Conservation (phyloP, 176 grass and related monocot species). For the Oryza coarctata region DNA sequence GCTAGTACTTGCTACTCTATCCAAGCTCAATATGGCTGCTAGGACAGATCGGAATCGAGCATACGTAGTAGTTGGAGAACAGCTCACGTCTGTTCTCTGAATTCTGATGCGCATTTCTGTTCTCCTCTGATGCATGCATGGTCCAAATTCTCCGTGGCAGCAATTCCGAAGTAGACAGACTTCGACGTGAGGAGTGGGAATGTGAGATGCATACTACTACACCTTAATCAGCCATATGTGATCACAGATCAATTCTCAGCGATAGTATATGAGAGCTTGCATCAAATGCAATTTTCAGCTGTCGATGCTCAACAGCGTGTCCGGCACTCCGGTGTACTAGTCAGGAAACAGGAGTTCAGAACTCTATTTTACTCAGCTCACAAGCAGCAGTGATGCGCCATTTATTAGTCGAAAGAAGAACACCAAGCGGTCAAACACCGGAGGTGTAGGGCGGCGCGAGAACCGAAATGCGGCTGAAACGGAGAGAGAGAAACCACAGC, state of each 20-base stretch:
- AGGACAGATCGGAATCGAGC: neutral
- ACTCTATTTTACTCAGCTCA: too few species aligned
- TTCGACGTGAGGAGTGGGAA: too few species aligned
- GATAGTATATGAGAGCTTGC: neutral
- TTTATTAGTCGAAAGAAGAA: neutral
- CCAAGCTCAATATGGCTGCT: neutral
- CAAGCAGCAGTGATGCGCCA: neutral
- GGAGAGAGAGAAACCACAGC: neutral
- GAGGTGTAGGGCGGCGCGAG: neutral
- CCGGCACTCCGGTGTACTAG: neutral
- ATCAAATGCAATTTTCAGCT: neutral
- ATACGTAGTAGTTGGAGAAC: neutral
- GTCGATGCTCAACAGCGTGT: neutral
- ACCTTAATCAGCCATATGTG: neutral
- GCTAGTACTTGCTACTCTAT: neutral
- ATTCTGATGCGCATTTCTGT: neutral
- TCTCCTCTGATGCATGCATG: neutral
- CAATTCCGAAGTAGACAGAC: neutral
- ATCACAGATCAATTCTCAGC: neutral
- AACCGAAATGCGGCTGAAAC: neutral
- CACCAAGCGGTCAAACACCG: slow-evolving; percentile 17
- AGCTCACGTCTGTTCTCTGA: slow-evolving; percentile 3
- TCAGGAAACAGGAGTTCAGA: neutral
- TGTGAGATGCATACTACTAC: neutral
- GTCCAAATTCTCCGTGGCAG: slow-evolving; percentile 23